phyloP scores from a whole-genome alignment of 1,139 yeast genomes.

The Pichia sp. region DNA sequence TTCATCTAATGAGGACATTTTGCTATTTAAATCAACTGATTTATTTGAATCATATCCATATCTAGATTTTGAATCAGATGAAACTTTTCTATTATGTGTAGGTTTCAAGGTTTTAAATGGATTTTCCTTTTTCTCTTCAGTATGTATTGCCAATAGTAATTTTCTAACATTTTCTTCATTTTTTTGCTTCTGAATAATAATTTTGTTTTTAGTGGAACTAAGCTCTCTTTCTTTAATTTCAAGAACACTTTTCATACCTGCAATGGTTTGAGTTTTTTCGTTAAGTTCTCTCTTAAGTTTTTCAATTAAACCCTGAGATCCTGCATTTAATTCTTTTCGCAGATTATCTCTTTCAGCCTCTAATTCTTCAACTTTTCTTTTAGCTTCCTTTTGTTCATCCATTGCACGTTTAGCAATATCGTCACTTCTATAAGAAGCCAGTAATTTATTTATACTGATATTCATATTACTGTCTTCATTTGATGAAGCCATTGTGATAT shows the following conservation, averaged over 20 bases:
- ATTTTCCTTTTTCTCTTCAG: slow-evolving; percentile 17
- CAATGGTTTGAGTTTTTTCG: slow-evolving; percentile 66
- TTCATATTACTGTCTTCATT: slow-evolving; percentile 75
- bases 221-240: slow-evolving; percentile 61
- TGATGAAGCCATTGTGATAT: slow-evolving; percentile 57
- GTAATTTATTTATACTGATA: slow-evolving; percentile 73
- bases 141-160: slow-evolving; percentile 60
- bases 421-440: slow-evolving; percentile 80
- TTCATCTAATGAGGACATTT: slow-evolving; percentile 33
- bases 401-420: slow-evolving; percentile 81
- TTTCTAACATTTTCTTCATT: slow-evolving; percentile 89
- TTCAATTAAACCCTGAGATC: slow-evolving; percentile 81
- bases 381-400: slow-evolving; percentile 62
- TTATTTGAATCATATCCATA: not conserved
- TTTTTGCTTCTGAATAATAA: slow-evolving; percentile 71
- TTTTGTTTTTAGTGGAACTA: slow-evolving; percentile 63
- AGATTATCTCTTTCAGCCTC: slow-evolving; percentile 80
- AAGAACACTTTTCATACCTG: slow-evolving; percentile 61
- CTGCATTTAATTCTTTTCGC: slow-evolving; percentile 65
- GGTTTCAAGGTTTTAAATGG: slow-evolving; percentile 12
- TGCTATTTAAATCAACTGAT: slow-evolving; percentile 6
- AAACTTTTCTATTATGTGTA: slow-evolving; percentile 2
- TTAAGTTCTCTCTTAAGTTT: slow-evolving; percentile 60
- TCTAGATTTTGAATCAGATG: slow-evolving; percentile 6
- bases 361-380: slow-evolving; percentile 69